Percentiles rank a stretch among this genome's conserved stretches.
phyloP scores from a whole-genome alignment of 352 stramenopile genomes.

The Plasmopara muralis region DNA sequence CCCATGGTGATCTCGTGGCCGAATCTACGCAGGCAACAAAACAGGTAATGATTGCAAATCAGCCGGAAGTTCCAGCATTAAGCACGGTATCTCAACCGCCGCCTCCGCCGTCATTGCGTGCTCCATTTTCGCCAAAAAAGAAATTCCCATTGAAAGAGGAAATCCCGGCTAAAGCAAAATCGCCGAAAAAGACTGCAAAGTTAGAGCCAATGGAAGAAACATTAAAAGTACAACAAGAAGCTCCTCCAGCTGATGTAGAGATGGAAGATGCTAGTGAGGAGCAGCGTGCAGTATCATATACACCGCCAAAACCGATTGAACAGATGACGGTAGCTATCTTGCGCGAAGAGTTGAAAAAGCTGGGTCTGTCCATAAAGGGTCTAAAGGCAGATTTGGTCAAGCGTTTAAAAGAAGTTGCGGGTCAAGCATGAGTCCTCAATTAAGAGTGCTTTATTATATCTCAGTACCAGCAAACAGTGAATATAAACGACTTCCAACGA shows the following conservation, averaged over 20 bases:
- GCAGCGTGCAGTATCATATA: conserved; percentile 34
- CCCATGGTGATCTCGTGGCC: conserved; percentile 28
- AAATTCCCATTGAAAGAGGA: conserved; percentile 6
- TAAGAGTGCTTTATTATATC: conserved; percentile 9
- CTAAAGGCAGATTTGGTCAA: conserved; percentile 79
- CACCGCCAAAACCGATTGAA: conserved; percentile 62
- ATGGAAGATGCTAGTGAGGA: conserved; percentile 44
- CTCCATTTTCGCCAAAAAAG: conserved; percentile 12
- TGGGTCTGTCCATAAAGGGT: conserved; percentile 68
- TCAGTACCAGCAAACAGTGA: conserved; percentile 21
- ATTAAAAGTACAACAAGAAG: conserved; percentile 16
- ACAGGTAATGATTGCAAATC: conserved; percentile 30
- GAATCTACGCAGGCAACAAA: conserved; percentile 44
- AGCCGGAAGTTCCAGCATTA: conserved; percentile 12
- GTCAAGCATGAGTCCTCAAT: conserved; percentile 21
- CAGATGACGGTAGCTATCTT: conserved; percentile 71
- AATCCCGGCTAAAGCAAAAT: conserved; percentile 17
- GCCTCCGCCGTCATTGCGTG: conserved; percentile 21
- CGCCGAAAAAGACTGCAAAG: conserved; percentile 18
- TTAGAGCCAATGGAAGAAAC: conserved; percentile 18
- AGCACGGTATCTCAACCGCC: conserved; percentile 25
- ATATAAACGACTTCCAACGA: conserved; percentile 21
- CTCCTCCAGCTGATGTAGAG: conserved; percentile 32
- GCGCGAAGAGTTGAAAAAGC: conserved; percentile 68
- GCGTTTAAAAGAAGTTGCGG: conserved; percentile 67